Evolutionary conservation across 306 rosid species (phyloP).

Genomic region (Vigna radiata): DNA sequence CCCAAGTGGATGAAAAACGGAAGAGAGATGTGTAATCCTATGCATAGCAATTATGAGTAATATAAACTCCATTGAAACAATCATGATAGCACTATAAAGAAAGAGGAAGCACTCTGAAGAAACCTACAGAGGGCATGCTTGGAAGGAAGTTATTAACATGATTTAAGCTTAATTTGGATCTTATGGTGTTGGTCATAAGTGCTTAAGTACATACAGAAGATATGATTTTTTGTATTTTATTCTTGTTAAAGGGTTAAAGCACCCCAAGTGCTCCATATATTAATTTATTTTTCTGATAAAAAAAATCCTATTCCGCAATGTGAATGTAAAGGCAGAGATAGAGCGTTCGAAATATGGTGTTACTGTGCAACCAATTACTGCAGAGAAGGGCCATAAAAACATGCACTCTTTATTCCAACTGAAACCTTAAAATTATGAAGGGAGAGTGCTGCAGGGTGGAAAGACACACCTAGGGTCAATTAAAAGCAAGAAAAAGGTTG

Average conservation of each 20-base stretch:
- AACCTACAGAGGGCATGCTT: too few species aligned
- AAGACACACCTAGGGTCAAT: constrained; percentile 5
- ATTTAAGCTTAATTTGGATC: too few species aligned
- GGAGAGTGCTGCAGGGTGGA: background rate
- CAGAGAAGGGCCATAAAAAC: background rate
- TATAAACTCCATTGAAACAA: constrained; percentile 1
- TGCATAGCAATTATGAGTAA: background rate
- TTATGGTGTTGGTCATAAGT: too few species aligned
- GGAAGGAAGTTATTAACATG: too few species aligned
- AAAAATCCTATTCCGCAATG: background rate
- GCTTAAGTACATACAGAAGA: too few species aligned
- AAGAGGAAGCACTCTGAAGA: background rate
- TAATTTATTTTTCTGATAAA: too few species aligned
- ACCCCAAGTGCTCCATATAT: too few species aligned
- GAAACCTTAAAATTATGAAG: background rate
- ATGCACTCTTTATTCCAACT: too few species aligned
- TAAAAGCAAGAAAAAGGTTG: background rate
- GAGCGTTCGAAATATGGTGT: background rate
- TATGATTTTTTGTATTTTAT: too few species aligned
- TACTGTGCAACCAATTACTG: background rate
- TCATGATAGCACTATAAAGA: constrained; percentile 10
- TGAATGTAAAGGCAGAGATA: constrained; percentile 25
- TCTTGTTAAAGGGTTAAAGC: too few species aligned
- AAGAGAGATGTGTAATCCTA: constrained; percentile 8
- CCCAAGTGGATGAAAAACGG: background rate